A percentile compares a stretch with the other conserved stretches of the same genome.
phyloP scores from a whole-genome alignment of 805 yeast genomes.

The Starmerella powellii region DNA sequence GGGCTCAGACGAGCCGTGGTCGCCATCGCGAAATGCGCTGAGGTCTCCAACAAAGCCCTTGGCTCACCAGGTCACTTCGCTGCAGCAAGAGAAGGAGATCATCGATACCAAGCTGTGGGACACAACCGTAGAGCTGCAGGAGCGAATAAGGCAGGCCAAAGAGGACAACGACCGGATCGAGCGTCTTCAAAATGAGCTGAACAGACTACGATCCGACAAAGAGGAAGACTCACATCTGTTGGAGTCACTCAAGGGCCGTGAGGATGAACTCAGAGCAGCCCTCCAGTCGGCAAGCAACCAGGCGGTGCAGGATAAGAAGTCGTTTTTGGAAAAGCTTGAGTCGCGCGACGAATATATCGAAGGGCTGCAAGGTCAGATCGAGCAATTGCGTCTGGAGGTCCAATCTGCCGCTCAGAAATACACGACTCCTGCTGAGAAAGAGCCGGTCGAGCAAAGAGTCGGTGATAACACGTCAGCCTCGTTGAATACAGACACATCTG shows the following conservation, averaged over 20 bases:
- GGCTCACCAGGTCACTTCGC: conserved; percentile 9
- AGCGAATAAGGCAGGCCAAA: conserved; percentile 22
- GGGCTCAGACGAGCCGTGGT: conserved; percentile 7
- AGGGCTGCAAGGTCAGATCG: conserved; percentile 9
- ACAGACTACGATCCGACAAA: conserved; percentile 11
- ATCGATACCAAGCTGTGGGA: conserved; percentile 31
- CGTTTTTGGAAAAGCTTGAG: conserved; percentile 3
- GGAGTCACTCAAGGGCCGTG: conserved; percentile 23
- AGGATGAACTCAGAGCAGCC: conserved; percentile 1
- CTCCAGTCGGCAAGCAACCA: conserved; percentile 3
- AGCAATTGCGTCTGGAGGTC: background rate
- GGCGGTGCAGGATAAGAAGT: conserved; percentile 1
- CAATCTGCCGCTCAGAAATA: background rate
- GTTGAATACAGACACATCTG: conserved; percentile 1
- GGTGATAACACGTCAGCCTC: background rate
- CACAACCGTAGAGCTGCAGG: conserved; percentile 28
- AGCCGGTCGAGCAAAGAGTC: too few relatives aligned
- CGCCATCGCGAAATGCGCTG: conserved; percentile 18
- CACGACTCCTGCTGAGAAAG: background rate
- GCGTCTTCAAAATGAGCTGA: conserved; percentile 16
- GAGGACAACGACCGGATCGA: conserved; percentile 17
- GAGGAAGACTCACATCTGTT: conserved; percentile 21
- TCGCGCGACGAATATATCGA: conserved; percentile 10
- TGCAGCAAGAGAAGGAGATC: conserved; percentile 20
- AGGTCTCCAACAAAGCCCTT: conserved; percentile 6